Conservation (phyloP, 169 alveolate genomes). For the Eimeria mitis region DNA sequence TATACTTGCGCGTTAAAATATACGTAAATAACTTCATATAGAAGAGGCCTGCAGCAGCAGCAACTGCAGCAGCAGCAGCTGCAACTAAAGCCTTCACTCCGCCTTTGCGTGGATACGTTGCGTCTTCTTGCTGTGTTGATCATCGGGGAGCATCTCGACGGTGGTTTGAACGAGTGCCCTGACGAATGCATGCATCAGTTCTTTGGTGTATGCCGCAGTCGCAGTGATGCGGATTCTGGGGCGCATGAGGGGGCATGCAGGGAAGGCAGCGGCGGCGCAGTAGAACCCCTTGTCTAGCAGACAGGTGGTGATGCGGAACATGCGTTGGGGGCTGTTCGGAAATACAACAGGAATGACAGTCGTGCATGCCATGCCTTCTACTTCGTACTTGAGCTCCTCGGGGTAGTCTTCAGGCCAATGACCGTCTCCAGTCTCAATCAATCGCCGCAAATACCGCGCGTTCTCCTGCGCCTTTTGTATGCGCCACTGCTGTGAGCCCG, state of each 20-base stretch:
- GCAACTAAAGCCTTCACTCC: not conserved
- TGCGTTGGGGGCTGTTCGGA: conserved; percentile 87
- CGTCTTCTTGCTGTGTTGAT: conserved; percentile 10
- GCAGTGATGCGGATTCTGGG: conserved; percentile 90
- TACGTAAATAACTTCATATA: not conserved
- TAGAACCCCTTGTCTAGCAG: conserved; percentile 83
- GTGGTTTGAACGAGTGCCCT: conserved; percentile 85
- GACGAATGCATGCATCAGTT: conserved; percentile 87
- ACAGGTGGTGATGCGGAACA: conserved; percentile 83
- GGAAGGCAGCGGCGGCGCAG: conserved; percentile 88
- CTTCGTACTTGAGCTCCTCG: conserved; percentile 81
- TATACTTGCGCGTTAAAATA: not conserved
- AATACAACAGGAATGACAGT: conserved; percentile 88
- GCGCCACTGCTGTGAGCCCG: conserved; percentile 86
- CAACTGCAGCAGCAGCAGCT: not conserved
- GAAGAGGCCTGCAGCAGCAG: not conserved
- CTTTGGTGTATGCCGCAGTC: conserved; percentile 85
- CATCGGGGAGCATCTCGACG: conserved; percentile 84
- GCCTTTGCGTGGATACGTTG: not conserved
- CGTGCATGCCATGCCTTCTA: conserved; percentile 88
- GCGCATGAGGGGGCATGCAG: conserved; percentile 88
- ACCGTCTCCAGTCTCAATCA: conserved; percentile 85
- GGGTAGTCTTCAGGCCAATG: conserved; percentile 89
- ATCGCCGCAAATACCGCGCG: conserved; percentile 85
- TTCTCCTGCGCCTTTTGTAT: conserved; percentile 84